Percentiles rank a stretch among this genome's conserved stretches.
phyloP scores from a whole-genome alignment of 179 eudicot genomes.

The Actinidia polygama region DNA sequence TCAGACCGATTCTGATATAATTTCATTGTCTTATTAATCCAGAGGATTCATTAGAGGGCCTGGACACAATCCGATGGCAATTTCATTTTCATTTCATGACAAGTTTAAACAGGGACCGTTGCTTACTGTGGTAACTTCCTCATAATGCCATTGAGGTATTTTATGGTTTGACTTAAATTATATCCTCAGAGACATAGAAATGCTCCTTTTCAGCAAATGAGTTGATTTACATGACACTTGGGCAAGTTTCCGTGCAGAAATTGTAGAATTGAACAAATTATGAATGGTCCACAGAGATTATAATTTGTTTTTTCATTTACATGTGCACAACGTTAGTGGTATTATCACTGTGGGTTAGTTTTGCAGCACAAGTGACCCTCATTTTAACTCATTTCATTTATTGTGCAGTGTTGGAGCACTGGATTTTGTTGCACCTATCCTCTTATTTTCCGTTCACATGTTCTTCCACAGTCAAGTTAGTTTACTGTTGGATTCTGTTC shows the following conservation, averaged over 20 bases:
- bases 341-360: neutral
- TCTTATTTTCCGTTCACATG: conserved; percentile 72
- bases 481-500: neutral
- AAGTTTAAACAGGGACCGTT: conserved; percentile 93
- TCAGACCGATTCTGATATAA: conserved; percentile 14
- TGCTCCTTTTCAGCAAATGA: conserved; percentile 4
- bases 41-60: conserved; percentile 99
- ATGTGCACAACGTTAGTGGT: neutral
- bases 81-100: conserved; percentile 81
- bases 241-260: neutral
- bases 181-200: neutral
- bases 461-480: conserved; percentile 61
- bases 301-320: neutral
- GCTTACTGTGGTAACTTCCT: conserved; percentile 80
- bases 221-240: neutral
- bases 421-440: conserved; percentile 96
- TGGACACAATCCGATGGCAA: conserved; percentile 76
- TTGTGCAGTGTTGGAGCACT: conserved; percentile 86
- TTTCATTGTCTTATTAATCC: conserved; percentile 20
- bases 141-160: neutral
- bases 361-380: neutral
- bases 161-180: neutral
- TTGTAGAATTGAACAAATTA: neutral
- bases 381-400: conserved; percentile 12
- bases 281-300: neutral